phyloP scores from a whole-genome alignment of 495 filamentous ascomycete species.

The Achaetomiella virescens region DNA sequence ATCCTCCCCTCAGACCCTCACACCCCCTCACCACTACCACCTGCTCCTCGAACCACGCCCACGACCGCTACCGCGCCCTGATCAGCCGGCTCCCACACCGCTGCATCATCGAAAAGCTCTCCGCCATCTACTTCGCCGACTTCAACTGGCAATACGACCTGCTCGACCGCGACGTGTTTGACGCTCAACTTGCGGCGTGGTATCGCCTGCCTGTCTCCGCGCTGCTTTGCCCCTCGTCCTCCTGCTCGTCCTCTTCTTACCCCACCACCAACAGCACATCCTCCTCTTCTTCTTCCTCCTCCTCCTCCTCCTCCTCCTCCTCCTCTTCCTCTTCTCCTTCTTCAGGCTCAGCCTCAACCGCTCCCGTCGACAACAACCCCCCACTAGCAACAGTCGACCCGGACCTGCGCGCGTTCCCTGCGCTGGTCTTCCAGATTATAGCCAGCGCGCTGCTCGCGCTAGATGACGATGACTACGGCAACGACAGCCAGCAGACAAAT shows the following conservation, averaged over 20 bases:
- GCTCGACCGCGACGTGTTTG: conserved; percentile 48
- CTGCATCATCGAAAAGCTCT: conserved; percentile 47
- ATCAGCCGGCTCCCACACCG: conserved; percentile 49
- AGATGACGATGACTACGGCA: conserved; percentile 28
- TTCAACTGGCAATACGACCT: conserved; percentile 56
- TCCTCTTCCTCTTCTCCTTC: conserved; percentile 25
- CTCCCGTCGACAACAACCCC: no score
- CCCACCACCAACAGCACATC: conserved; percentile 2
- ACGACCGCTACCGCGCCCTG: conserved; percentile 47
- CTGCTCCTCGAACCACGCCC: not conserved
- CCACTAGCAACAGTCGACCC: not conserved
- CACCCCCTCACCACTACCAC: not conserved
- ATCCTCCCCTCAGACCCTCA: conserved; percentile 4
- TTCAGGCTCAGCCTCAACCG: no score
- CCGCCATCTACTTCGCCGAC: conserved; percentile 48
- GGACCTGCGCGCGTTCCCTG: conserved; percentile 48
- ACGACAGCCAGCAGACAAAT: no score
- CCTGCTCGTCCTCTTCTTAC: conserved; percentile 36
- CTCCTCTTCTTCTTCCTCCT: no score
- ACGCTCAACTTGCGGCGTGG: conserved; percentile 47
- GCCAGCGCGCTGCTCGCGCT: conserved; percentile 51
- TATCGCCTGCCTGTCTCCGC: conserved; percentile 40
- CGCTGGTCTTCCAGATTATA: conserved; percentile 51
- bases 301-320: conserved; percentile 26
- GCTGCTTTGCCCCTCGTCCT: conserved; percentile 20